Evolutionary conservation across 1,139 yeast genomes (phyloP).

Genomic region (Pichiaceae sp.): DNA sequence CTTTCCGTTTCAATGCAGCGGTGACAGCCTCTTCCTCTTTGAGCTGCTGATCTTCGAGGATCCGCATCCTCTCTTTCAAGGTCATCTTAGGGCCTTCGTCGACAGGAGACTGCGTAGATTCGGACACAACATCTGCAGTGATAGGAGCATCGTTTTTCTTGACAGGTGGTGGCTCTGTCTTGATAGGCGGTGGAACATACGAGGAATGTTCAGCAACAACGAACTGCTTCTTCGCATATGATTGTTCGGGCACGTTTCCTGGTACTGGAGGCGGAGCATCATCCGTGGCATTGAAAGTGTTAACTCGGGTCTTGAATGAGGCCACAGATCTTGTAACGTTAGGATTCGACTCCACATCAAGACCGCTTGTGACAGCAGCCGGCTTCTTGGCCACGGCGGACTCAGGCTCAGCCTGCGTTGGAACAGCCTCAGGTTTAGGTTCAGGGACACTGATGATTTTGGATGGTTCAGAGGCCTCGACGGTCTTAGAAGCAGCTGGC

Average conservation of each 20-base stretch:
- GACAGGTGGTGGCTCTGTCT: constrained; percentile 15
- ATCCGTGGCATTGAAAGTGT: constrained; percentile 31
- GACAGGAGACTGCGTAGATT: constrained; percentile 27
- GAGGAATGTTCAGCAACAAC: constrained; percentile 31
- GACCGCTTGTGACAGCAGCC: not conserved
- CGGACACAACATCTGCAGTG: constrained; percentile 9
- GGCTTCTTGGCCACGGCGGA: not conserved
- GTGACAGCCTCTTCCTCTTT: constrained; percentile 74
- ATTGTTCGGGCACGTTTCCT: constrained; percentile 23
- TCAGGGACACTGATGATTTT: not conserved
- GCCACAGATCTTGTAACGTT: constrained; percentile 1
- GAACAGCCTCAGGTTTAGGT: not conserved
- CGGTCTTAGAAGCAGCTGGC: constrained; percentile 2
- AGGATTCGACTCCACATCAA: constrained; percentile 2
- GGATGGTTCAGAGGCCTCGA: not conserved
- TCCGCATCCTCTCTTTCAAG: constrained; percentile 76
- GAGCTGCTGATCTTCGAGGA: constrained; percentile 73
- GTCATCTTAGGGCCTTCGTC: constrained; percentile 58
- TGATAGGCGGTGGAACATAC: constrained; percentile 31
- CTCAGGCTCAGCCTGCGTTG: not conserved
- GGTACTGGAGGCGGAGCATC: constrained; percentile 32
- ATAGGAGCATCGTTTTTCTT: constrained; percentile 7
- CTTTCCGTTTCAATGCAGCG: constrained; percentile 49
- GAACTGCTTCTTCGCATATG: constrained; percentile 30
- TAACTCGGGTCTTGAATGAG: constrained; percentile 31